Evolutionary conservation across 371 early-diverging fungal species (phyloP).

Genomic region (Mortierella sp.): DNA sequence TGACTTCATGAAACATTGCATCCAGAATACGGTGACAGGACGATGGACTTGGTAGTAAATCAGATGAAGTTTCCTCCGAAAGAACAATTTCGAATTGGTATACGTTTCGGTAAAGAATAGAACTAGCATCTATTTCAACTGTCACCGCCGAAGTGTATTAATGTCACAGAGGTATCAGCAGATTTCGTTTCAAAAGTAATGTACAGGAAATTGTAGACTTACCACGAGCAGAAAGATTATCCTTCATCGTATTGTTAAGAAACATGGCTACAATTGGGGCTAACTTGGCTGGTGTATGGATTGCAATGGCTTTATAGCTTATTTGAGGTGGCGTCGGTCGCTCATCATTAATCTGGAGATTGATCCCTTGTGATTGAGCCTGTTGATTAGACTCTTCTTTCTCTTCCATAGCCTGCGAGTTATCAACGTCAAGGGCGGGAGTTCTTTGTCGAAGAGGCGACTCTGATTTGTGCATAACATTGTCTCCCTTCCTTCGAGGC

Average conservation of each 20-base stretch:
- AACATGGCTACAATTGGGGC: conserved; percentile 13
- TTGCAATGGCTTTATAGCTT: conserved; percentile 22
- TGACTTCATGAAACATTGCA: conserved; percentile 22
- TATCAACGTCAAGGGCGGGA: too few relatives aligned
- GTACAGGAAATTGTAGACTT: conserved; percentile 1
- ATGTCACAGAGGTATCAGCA: too few relatives aligned
- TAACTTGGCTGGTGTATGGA: conserved; percentile 18
- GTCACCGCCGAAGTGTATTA: neutral
- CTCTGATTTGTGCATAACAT: neutral
- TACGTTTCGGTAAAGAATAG: neutral
- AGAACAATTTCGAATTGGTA: conserved; percentile 30
- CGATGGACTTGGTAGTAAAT: conserved; percentile 15
- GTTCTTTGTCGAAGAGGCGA: too few relatives aligned
- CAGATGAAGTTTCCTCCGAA: conserved; percentile 18
- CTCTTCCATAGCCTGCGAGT: neutral
- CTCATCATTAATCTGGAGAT: neutral
- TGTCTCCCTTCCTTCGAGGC: neutral
- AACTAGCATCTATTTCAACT: conserved; percentile 35
- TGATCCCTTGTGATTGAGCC: neutral
- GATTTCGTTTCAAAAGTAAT: too few relatives aligned
- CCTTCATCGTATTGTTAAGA: neutral
- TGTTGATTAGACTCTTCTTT: neutral
- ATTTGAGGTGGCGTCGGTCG: neutral
- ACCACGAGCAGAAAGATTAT: conserved; percentile 13
- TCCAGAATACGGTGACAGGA: conserved; percentile 25